phyloP scores from a whole-genome alignment of 257 asterid species.

The Petunia axillaris region DNA sequence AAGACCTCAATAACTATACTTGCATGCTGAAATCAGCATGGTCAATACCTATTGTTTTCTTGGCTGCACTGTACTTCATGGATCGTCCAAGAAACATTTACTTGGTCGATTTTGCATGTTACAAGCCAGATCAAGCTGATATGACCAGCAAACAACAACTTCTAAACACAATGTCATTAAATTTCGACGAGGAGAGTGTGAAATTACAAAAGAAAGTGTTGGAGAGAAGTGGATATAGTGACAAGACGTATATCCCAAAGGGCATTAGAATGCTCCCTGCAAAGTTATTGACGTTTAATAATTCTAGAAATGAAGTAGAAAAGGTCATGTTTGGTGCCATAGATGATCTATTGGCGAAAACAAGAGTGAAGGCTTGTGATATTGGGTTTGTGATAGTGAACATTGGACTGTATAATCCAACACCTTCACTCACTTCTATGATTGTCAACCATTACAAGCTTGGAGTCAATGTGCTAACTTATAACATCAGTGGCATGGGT shows the following conservation, averaged over 20 bases:
- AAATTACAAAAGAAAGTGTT: constrained; percentile 34
- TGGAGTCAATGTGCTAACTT: constrained; percentile 36
- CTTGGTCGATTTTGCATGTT: constrained; percentile 33
- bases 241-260: constrained; percentile 29
- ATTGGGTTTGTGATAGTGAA: constrained; percentile 47
- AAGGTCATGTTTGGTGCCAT: constrained; percentile 41
- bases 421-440: constrained; percentile 42
- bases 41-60: not conserved
- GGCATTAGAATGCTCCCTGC: constrained; percentile 17
- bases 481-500: constrained; percentile 48
- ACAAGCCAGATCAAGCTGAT: constrained; percentile 20
- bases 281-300: constrained; percentile 24
- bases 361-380: constrained; percentile 33
- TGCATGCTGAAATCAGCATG: not conserved
- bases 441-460: constrained; percentile 46
- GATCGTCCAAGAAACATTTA: constrained; percentile 23
- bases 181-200: constrained; percentile 28
- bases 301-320: constrained; percentile 35
- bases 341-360: constrained; percentile 38
- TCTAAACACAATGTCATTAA: not conserved
- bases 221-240: constrained; percentile 35
- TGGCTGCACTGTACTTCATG: not conserved
- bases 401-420: constrained; percentile 35
- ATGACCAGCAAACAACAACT: constrained; percentile 30
- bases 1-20: not conserved